phyloP scores from a whole-genome alignment of 495 filamentous ascomycete species.

The Penicillium arizonense region DNA sequence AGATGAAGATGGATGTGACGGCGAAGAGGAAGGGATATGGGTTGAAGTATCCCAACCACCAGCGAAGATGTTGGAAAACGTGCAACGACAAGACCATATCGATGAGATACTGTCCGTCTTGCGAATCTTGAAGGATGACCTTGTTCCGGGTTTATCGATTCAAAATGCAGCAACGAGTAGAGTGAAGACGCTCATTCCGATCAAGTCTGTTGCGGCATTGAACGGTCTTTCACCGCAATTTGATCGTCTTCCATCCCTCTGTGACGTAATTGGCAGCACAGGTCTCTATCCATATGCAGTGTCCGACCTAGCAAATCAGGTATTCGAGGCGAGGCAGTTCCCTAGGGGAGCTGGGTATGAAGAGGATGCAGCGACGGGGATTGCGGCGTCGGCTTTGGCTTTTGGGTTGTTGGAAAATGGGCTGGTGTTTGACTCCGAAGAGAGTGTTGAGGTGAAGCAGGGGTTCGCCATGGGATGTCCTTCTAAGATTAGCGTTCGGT shows the following conservation, averaged over 20 bases:
- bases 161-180: conserved; percentile 2
- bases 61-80: not conserved
- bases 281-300: conserved; percentile 13
- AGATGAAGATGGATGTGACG: not conserved
- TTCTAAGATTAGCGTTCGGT: conserved; percentile 5
- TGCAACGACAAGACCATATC: not conserved
- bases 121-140: not conserved
- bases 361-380: conserved; percentile 13
- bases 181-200: conserved; percentile 10
- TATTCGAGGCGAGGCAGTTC: conserved; percentile 12
- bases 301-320: not conserved
- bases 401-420: conserved; percentile 4
- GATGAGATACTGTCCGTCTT: conserved; percentile 1
- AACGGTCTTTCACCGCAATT: not conserved
- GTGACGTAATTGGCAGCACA: conserved; percentile 6
- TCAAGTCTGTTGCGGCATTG: not conserved
- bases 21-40: not conserved
- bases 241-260: not conserved
- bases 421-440: not conserved
- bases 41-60: conserved; percentile 2
- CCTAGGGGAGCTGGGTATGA: conserved; percentile 2
- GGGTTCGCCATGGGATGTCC: conserved; percentile 3
- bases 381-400: conserved; percentile 9
- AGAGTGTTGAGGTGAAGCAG: conserved; percentile 8
- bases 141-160: not conserved